A percentile compares a stretch with the other conserved stretches of the same genome.
phyloP scores from a whole-genome alignment of 1,284 basidiomycete species.

The Ceratobasidium sp. region DNA sequence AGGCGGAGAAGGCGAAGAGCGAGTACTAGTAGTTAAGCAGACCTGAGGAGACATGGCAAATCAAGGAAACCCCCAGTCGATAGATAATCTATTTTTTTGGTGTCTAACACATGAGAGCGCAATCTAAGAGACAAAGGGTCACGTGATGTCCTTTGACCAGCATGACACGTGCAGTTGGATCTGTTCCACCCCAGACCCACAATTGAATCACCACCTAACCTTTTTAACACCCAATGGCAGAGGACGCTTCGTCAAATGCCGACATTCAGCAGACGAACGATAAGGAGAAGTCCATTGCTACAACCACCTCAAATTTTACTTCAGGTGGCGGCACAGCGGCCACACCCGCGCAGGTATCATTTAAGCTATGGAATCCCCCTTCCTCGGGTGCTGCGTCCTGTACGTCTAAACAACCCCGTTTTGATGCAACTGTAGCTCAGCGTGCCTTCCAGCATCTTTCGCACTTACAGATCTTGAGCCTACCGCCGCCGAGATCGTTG shows the following conservation, averaged over 20 bases:
- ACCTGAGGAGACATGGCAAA: conserved; percentile 4
- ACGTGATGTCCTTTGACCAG: background rate
- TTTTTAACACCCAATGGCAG: background rate
- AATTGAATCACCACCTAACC: background rate
- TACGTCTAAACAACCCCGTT: background rate
- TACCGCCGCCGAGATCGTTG: conserved; percentile 76
- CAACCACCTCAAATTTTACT: background rate
- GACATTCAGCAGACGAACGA: background rate
- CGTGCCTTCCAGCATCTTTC: conserved; percentile 61
- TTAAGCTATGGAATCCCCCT: conserved; percentile 45
- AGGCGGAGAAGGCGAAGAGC: conserved; percentile 35
- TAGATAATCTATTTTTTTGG: background rate
- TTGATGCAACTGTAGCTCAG: background rate
- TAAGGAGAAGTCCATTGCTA: background rate
- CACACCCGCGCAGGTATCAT: background rate
- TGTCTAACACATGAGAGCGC: no score
- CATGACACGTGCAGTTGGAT: background rate
- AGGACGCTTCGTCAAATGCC: background rate
- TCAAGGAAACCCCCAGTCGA: background rate
- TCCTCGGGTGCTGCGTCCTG: conserved; percentile 9
- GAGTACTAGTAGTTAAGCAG: conserved; percentile 10
- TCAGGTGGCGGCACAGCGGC: background rate
- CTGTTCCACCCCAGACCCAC: background rate
- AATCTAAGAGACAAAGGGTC: background rate
- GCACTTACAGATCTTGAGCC: conserved; percentile 71